Conservation (phyloP, 345 rosid genomes). For the Mercurialis annua region DNA sequence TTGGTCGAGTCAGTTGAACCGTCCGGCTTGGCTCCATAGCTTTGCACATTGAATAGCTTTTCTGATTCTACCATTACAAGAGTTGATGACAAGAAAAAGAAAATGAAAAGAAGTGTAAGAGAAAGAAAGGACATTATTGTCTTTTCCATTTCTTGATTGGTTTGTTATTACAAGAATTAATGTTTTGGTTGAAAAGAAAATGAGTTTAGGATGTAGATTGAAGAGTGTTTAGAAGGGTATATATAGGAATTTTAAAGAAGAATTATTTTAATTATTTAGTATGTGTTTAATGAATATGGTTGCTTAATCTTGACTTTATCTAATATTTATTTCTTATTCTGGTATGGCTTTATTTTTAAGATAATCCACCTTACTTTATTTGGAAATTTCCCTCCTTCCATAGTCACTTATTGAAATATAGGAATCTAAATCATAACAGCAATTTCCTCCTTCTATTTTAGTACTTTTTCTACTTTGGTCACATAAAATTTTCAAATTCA, state of each 20-base stretch:
- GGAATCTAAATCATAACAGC: too few species aligned
- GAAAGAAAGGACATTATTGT: constrained; percentile 7
- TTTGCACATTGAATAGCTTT: constrained; percentile 34
- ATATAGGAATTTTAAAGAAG: background rate
- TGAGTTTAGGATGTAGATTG: background rate
- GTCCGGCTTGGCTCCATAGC: constrained; percentile 59
- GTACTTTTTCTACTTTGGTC: background rate
- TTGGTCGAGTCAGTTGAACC: constrained; percentile 58
- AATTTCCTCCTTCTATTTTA: too few species aligned
- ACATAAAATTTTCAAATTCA: too few species aligned
- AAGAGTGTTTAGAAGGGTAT: background rate
- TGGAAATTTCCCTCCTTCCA: too few species aligned
- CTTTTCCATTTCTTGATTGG: background rate
- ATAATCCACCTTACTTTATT: too few species aligned
- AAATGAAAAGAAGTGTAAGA: constrained; percentile 6
- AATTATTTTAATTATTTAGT: background rate
- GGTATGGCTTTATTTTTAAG: too few species aligned
- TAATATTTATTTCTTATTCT: too few species aligned
- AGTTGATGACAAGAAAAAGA: constrained; percentile 11
- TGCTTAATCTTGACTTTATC: background rate
- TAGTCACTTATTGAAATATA: too few species aligned
- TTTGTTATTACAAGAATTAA: background rate
- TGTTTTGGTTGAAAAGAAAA: background rate
- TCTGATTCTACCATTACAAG: background rate
- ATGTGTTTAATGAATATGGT: too few species aligned